phyloP scores from a whole-genome alignment of 331 rosid species.

The Phaseolus coccineus region DNA sequence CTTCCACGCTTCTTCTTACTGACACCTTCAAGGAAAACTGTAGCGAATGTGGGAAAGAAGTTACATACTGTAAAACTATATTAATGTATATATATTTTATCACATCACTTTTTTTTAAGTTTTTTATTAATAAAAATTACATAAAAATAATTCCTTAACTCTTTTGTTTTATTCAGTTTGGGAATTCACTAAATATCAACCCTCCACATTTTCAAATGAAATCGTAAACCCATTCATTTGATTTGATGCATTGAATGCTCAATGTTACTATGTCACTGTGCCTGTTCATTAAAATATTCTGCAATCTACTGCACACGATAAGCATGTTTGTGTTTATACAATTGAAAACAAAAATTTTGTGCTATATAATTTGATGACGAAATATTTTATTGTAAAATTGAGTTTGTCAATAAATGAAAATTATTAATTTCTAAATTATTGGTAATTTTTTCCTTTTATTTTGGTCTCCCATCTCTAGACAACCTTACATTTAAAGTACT shows the following conservation, averaged over 20 bases:
- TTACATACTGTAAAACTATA: background rate
- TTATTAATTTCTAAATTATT: background rate
- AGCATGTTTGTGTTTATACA: background rate
- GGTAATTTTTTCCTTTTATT: background rate
- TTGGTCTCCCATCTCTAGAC: background rate
- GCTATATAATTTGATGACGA: too few relatives aligned
- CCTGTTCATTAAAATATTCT: slow-evolving; percentile 7
- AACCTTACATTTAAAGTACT: background rate
- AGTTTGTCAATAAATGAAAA: background rate
- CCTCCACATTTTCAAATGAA: slow-evolving; percentile 26
- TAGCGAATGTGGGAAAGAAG: slow-evolving; percentile 7
- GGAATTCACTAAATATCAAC: slow-evolving; percentile 28
- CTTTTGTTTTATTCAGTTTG: slow-evolving; percentile 3
- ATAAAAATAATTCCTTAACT: background rate
- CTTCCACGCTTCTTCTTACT: background rate
- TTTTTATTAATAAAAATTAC: background rate
- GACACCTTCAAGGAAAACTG: slow-evolving; percentile 3
- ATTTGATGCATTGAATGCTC: background rate
- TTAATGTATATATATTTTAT: background rate
- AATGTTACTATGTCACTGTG: background rate
- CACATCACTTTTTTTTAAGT: background rate
- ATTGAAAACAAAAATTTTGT: too few relatives aligned
- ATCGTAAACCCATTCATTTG: slow-evolving; percentile 20
- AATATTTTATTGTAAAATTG: background rate
- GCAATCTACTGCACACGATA: background rate